phyloP scores from a whole-genome alignment of 352 stramenopile genomes.

The Phytophthora colocasiae region DNA sequence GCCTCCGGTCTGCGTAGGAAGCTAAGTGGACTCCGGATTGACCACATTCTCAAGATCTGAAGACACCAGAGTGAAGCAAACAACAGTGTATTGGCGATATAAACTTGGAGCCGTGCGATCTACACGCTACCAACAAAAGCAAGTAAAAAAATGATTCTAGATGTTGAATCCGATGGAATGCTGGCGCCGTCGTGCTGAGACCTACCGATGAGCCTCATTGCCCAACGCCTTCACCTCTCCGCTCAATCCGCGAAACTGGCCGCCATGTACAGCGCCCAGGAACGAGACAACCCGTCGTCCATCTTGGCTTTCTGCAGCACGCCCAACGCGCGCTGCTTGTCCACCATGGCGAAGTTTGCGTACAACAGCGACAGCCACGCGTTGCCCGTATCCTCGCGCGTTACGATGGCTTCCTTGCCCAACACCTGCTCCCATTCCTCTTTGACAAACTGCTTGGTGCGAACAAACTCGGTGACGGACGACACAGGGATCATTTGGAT shows the following conservation, averaged over 20 bases:
- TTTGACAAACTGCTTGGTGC: constrained; percentile 56
- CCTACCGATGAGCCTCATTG: constrained; percentile 2
- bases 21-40: constrained; percentile 55
- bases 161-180: too few species aligned
- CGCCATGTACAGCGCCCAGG: constrained; percentile 84
- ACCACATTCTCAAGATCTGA: constrained; percentile 46
- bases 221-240: not conserved
- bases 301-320: constrained; percentile 66
- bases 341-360: constrained; percentile 65
- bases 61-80: not conserved
- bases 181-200: not conserved
- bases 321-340: constrained; percentile 54
- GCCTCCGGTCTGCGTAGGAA: constrained; percentile 65
- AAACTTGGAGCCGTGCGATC: not conserved
- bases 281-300: constrained; percentile 74
- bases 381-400: constrained; percentile 42
- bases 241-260: constrained; percentile 45
- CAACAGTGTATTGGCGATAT: not conserved
- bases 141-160: not conserved
- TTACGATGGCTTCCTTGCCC: constrained; percentile 54
- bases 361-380: constrained; percentile 67
- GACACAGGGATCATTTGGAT: constrained; percentile 86
- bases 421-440: constrained; percentile 75
- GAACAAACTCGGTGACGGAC: constrained; percentile 64
- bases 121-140: not conserved